Evolutionary conservation across 768 basidiomycete genomes (phyloP).

Genomic region (Suillus hirtellus): DNA sequence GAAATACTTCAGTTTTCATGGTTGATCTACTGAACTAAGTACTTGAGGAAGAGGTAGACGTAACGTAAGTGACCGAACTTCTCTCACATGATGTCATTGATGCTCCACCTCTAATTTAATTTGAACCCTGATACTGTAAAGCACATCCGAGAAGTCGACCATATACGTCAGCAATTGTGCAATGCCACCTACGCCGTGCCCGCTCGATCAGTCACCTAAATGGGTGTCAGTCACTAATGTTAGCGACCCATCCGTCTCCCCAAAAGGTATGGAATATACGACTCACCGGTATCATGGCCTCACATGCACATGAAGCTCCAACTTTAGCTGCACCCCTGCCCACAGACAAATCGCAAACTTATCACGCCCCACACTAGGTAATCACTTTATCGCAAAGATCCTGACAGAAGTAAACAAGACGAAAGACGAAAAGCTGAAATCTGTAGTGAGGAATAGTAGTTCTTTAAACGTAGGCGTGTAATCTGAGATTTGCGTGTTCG

Average conservation of each 20-base stretch:
- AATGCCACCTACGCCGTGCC: background rate
- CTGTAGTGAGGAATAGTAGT: background rate
- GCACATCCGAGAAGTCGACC: background rate
- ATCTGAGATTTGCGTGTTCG: background rate
- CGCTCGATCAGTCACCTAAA: no score
- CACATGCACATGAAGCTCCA: background rate
- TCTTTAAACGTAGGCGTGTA: background rate
- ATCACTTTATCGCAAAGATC: no score
- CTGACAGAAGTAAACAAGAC: background rate
- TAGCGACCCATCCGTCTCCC: no score
- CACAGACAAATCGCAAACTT: background rate
- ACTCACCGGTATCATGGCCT: background rate
- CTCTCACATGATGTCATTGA: constrained; percentile 1
- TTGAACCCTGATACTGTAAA: background rate
- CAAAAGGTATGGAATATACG: background rate
- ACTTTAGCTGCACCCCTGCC: background rate
- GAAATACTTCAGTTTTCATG: background rate
- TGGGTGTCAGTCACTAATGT: background rate
- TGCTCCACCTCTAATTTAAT: background rate
- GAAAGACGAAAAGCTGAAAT: background rate
- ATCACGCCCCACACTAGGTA: background rate
- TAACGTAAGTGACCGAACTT: background rate
- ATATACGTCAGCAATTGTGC: background rate
- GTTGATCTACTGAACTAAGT: background rate
- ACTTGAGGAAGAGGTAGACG: background rate